Evolutionary conservation across 2,329 filamentous ascomycete species (phyloP).

Genomic region (Aspergillus caelatus): DNA sequence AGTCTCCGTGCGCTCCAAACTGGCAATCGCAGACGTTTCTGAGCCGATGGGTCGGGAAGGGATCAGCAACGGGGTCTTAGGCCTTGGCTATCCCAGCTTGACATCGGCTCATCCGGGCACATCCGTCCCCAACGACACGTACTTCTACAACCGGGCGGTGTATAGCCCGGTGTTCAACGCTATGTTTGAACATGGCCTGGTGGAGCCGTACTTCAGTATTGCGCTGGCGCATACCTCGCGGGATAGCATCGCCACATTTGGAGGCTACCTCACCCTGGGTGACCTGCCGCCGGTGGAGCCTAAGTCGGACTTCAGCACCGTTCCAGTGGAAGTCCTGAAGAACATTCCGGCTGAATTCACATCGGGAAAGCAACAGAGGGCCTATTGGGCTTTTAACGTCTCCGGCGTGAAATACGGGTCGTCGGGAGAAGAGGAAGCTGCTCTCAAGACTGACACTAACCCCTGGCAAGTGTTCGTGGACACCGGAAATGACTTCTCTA

Average conservation of each 20-base stretch:
- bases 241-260: conserved; percentile 24
- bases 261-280: conserved; percentile 54
- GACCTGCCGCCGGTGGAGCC: conserved; percentile 51
- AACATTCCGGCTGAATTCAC: conserved; percentile 27
- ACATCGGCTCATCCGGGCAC: conserved; percentile 43
- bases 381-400: conserved; percentile 44
- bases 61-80: conserved; percentile 53
- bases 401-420: background rate
- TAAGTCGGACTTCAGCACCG: conserved; percentile 35
- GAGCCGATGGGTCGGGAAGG: conserved; percentile 48
- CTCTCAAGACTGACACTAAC: conserved; percentile 28
- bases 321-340: conserved; percentile 39
- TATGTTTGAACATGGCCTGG: conserved; percentile 49
- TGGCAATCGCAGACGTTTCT: conserved; percentile 51
- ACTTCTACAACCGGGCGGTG: conserved; percentile 26
- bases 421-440: conserved; percentile 5
- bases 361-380: conserved; percentile 23
- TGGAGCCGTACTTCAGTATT: conserved; percentile 53
- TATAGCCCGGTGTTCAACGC: conserved; percentile 57
- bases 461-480: conserved; percentile 49
- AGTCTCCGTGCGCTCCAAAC: conserved; percentile 39
- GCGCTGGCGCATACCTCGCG: conserved; percentile 44
- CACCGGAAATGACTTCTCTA: conserved; percentile 35
- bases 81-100: conserved; percentile 54
- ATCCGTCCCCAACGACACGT: conserved; percentile 23